Evolutionary conservation across 2,329 filamentous ascomycete species (phyloP), one percentile per base, ranked within the genome.

Genomic region (Talaromyces sp.): DNA sequence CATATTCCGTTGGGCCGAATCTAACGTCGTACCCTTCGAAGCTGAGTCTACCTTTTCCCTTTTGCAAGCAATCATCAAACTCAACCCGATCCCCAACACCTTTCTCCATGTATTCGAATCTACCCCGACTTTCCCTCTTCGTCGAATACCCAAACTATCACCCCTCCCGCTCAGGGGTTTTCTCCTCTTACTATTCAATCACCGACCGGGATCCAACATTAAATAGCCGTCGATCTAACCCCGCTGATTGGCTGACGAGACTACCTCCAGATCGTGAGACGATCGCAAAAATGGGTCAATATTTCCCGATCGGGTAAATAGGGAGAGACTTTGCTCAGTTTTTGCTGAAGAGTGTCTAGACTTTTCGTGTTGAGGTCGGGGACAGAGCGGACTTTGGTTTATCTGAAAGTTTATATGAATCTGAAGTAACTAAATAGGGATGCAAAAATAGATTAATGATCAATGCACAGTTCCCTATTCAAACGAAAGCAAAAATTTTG

Each of bases 251-350:
- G 45, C 22, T 10, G 2, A 27, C 22, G 14, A 7, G 1, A 7
- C 45, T 6, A 52, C 10, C n/a, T 35, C 5, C 31, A 35, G 50
- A 35, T 56, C 31, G n/a, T 14, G 31, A 56, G n/a, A 54, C 27
- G n/a, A 37, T 56, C 50, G 50, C 50, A 56, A 56, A 56, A 56
- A 37, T 56, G 22, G 31, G 52, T 22, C 52, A 37, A 37, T 56
- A 22, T 56, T 56, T 24, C 6, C 31, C 6, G 6, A 16, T 37
- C 3, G 3, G 47, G 11, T 50, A 50, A 27, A 22, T 47, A 11
- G n/a, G 19, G 33, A n/a, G 14, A 11, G 4, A n/a, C 8, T 33
- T 52, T 31, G 27, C 27, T 31, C 27, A 31, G 27, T 31, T 7
- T 31, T 3, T 31, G 27, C 27, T 31, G 27, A 31, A 31, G 27